phyloP scores from a whole-genome alignment of 2,329 filamentous ascomycete species.

The Aspergillus fumigatiaffinis region DNA sequence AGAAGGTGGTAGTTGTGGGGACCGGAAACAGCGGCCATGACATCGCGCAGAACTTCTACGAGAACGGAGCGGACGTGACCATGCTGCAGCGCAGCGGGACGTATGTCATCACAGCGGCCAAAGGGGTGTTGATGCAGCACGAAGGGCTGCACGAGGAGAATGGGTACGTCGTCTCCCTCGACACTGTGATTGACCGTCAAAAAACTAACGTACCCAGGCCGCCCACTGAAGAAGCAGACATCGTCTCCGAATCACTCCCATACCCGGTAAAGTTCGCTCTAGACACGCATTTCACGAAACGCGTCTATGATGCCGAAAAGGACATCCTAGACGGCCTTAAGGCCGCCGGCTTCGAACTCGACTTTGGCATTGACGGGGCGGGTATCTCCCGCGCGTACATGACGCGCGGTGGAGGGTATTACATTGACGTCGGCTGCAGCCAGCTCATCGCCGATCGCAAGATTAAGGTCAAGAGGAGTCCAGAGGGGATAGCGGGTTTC shows the following conservation, averaged over 20 bases:
- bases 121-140: slow-evolving; percentile 43
- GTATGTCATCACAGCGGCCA: slow-evolving; percentile 47
- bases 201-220: slow-evolving; percentile 27
- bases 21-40: slow-evolving; percentile 50
- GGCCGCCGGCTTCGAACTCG: slow-evolving; percentile 45
- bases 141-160: slow-evolving; percentile 46
- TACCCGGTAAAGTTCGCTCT: slow-evolving; percentile 47
- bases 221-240: slow-evolving; percentile 50
- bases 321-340: slow-evolving; percentile 44
- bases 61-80: slow-evolving; percentile 49
- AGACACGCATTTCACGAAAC: slow-evolving; percentile 39
- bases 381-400: slow-evolving; percentile 45
- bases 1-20: slow-evolving; percentile 48
- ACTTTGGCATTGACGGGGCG: slow-evolving; percentile 38
- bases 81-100: slow-evolving; percentile 53
- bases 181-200: background rate
- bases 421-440: slow-evolving; percentile 55
- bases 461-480: slow-evolving; percentile 59
- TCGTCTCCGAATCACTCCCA: slow-evolving; percentile 46
- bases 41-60: slow-evolving; percentile 49
- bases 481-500: slow-evolving; percentile 51
- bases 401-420: slow-evolving; percentile 54
- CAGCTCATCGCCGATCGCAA: slow-evolving; percentile 54
- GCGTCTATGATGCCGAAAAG: slow-evolving; percentile 41
- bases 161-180: slow-evolving; percentile 19